Percentiles rank a stretch among this genome's conserved stretches.
phyloP scores from a whole-genome alignment of 768 basidiomycete species.

The Psilocybe azurescens region DNA sequence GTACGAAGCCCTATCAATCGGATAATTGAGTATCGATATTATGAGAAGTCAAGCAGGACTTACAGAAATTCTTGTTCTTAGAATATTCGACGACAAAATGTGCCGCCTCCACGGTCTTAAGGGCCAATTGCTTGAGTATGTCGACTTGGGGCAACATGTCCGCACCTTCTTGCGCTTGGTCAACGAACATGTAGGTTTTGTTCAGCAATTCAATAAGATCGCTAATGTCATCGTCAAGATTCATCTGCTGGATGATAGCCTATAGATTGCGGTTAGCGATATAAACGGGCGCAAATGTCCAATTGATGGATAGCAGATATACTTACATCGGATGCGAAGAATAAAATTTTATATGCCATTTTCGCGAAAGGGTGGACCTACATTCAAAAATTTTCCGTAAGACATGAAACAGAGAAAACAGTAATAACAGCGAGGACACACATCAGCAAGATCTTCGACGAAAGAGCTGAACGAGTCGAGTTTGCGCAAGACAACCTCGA shows the following conservation, averaged over 20 bases:
- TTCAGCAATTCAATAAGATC: neutral
- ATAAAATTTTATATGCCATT: neutral
- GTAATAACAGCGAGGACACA: neutral
- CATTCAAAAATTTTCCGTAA: neutral
- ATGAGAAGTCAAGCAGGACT: neutral
- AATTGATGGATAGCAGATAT: no score
- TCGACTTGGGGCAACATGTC: neutral
- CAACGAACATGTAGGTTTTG: neutral
- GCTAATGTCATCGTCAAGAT: neutral
- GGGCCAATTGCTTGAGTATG: neutral
- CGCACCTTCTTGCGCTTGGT: neutral
- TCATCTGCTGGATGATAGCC: neutral
- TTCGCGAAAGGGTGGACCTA: neutral
- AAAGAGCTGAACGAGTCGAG: neutral
- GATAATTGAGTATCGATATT: neutral
- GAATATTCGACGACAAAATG: neutral
- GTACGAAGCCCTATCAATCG: neutral
- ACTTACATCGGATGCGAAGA: neutral
- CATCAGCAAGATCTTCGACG: neutral
- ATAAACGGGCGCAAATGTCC: neutral
- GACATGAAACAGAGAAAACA: neutral
- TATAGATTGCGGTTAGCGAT: neutral
- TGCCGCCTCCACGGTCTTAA: neutral
- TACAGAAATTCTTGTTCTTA: neutral
- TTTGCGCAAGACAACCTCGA: neutral